Base-by-base conservation (phyloP, 2,329 filamentous ascomycete genomes). In the Clarireedia hainanense region DNA sequence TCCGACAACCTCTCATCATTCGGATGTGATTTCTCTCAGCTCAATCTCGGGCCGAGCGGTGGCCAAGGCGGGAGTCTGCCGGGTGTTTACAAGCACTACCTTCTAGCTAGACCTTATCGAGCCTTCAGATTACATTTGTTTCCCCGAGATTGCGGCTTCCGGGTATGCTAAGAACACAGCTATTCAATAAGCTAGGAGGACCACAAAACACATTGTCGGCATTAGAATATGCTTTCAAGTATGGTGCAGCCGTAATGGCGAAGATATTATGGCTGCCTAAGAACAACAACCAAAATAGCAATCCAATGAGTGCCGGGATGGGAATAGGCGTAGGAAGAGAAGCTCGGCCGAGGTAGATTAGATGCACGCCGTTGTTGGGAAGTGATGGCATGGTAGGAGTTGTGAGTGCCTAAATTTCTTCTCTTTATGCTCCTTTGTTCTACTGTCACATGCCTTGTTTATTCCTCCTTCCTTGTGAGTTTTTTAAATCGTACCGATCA, bases 191-290 rank as follows among this genome's bases (percentile, higher is more conserved):
- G 27, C 75, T 81, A 24, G 78, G 78, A 6, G 78, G 78, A 3
- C 73, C 76, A 0, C 64, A 65, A 1, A 69, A 70, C 15, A 72
- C 77, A 2, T 73, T 75, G 6, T 72, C 78, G n/a, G 73, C 75
- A 27, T 71, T 81, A 10, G 66, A 70, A 9, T 69, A 73, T 15
- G 85, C 86, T 0, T 79, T 91, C 30, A 76, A 77, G 5, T 78
- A 84, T 60, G 85, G 85, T 0, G 80, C 81, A 39, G 83, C 85
- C 43, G 82, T 90, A 3, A 90, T 86, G 0, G 85, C 85, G 4
- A 88, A 88, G 65, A 79, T 91, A 4, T 79, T 81, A 48, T 91
- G 86, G 87, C 71, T 87, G 1, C 76, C 74, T 50, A 72, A 74
- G 40, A 70, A 60, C 24, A 55, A 27, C 3, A 24, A 37, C 1